Evolutionary conservation across 2,329 filamentous ascomycete species (phyloP), one percentile per base, ranked within the genome.

Genomic region (Cladosporium colombiae): DNA sequence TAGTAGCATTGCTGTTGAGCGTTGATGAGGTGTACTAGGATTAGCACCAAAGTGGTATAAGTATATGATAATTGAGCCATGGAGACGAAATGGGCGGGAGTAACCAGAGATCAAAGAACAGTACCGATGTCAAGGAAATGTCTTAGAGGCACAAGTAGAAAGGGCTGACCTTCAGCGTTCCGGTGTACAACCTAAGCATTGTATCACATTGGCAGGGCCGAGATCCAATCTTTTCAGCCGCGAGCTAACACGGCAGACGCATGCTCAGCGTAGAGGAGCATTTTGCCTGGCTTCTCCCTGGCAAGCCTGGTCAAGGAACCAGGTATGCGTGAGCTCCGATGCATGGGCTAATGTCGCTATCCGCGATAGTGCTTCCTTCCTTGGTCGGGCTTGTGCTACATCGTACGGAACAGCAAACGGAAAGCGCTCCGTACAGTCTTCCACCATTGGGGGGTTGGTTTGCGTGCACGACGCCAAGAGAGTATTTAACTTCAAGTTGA

Each of bases 1-100:
- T 69, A 74, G 65, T 75, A 75, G 66, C 74, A 75, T 65, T 73
- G 70, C 56, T 75, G 71, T 37, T 74, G 73, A n/a, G 65, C 70
- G 13, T 27, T 23, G 8, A 50, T 55, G 33, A 50, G 40, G 5
- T 21, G 57, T 21, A 44, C 27, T 6, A 69, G 37, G 5, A 67
- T n/a, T 7, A 65, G 33, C 29, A 63, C 40, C 27, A 61, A 31
- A 16, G 37, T 31, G 18, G 7, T 11, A 40, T 21, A 59, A n/a
- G 3, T 21, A 31, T 44, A 6, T 44, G 16, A 11, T 35, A 2
- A 23, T 21, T 25, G 23, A 46, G 37, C 37, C 56, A 59, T 59
- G 4, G 37, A n/a, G 25, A 29, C 14, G 14, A 29, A 27, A 8
- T 1, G 35, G 35, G 27, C 18, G 21, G 10, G 18, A 44, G 35